phyloP scores from a whole-genome alignment of 305 asterid genomes.

The Fraxinus dipetala region DNA sequence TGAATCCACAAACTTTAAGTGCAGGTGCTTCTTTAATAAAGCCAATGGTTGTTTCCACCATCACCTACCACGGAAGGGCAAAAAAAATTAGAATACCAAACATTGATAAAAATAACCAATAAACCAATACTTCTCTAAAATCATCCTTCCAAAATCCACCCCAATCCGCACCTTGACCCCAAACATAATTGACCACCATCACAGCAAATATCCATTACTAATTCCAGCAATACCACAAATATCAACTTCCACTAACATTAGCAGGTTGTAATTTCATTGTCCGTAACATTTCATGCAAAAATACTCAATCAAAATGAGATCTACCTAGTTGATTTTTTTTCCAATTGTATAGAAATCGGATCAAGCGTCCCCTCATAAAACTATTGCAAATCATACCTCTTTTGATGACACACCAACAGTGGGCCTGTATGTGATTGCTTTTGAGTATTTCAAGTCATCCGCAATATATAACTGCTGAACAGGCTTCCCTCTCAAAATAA shows the following conservation, averaged over 20 bases:
- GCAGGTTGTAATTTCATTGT: background rate
- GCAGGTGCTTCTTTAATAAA: conserved; percentile 85
- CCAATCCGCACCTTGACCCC: background rate
- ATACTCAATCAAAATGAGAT: background rate
- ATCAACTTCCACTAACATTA: background rate
- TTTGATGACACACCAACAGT: conserved; percentile 41
- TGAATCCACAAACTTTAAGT: conserved; percentile 65
- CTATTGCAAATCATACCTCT: conserved; percentile 51
- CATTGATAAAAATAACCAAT: conserved; percentile 12
- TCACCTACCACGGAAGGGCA: conserved; percentile 39
- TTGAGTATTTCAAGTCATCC: conserved; percentile 59
- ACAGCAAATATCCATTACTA: background rate
- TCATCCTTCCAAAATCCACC: background rate
- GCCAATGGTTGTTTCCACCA: conserved; percentile 69
- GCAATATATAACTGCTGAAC: conserved; percentile 68
- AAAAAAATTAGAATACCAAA: conserved; percentile 15
- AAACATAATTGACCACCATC: conserved; percentile 3
- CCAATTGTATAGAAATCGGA: background rate
- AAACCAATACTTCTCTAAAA: background rate
- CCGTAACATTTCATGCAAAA: conserved; percentile 11
- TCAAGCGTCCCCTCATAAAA: conserved; percentile 5
- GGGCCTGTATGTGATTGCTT: conserved; percentile 65
- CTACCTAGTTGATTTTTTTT: background rate
- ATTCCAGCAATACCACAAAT: background rate
- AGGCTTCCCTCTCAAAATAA: conserved; percentile 76